These are phyloP conservation scores for Cinnamomum chago DNA, from an alignment of 164 flowering plant genomes.

Conservation along the genomic window DNA sequence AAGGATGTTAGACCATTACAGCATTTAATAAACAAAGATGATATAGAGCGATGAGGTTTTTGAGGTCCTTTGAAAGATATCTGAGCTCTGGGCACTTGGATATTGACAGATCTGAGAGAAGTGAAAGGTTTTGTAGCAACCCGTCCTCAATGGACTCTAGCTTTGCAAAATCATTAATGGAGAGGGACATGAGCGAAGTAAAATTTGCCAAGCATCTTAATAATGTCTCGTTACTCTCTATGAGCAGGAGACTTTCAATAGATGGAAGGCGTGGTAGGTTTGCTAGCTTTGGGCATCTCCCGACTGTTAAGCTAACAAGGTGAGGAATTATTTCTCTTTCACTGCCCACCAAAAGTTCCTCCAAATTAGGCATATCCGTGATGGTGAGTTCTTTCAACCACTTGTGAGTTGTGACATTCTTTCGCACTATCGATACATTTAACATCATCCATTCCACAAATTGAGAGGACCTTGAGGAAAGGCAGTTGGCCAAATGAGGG, in stretches of 20 bases:
- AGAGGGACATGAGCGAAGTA: not conserved
- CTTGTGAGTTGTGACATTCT: too few relatives aligned
- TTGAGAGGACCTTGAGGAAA: too few relatives aligned
- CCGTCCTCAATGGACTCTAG: slow-evolving; percentile 7
- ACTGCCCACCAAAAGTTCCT: not conserved
- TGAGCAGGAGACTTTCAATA: not conserved
- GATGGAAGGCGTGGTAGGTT: not conserved
- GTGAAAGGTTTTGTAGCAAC: not conserved
- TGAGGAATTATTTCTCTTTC: not conserved
- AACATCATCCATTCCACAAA: too few relatives aligned
- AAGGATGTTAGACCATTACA: too few relatives aligned
- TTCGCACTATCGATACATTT: not conserved
- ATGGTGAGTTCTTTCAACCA: not conserved
- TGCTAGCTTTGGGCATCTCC: not conserved
- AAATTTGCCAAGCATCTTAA: not conserved
- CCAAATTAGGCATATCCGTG: slow-evolving; percentile 1
- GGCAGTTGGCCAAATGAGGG: too few relatives aligned
- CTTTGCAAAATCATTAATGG: not conserved
- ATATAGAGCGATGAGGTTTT: slow-evolving; percentile 1
- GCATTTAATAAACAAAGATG: not conserved
- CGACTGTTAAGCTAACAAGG: not conserved
- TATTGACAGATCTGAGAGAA: not conserved
- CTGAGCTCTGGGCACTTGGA: not conserved
- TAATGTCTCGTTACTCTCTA: not conserved
- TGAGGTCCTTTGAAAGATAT: slow-evolving; percentile 8